Conservation (phyloP, 176 grass and related monocot genomes). For the Aechmea fasciata region DNA sequence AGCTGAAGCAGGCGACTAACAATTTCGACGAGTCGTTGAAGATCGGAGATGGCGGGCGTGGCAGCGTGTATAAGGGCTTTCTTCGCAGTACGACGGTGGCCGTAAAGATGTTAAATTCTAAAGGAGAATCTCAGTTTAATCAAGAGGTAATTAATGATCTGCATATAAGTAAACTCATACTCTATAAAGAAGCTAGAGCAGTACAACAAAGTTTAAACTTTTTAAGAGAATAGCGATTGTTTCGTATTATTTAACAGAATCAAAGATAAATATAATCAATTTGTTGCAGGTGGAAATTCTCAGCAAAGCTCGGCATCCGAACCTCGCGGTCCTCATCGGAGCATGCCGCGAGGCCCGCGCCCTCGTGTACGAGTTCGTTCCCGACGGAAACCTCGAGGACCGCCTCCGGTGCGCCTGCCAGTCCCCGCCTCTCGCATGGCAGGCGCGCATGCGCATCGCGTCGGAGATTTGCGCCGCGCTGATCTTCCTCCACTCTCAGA, state of each 20-base stretch:
- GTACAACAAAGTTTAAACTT: too few species aligned
- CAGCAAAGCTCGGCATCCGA: conserved; percentile 27
- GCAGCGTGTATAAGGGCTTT: conserved; percentile 34
- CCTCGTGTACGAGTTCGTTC: conserved; percentile 39
- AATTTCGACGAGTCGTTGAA: conserved; percentile 34
- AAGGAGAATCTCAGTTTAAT: conserved; percentile 27
- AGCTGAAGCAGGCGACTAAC: conserved; percentile 38
- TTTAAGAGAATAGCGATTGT: too few species aligned
- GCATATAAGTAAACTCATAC: too few species aligned
- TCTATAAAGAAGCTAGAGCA: too few species aligned
- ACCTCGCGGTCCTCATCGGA: conserved; percentile 33
- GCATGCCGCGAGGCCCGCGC: conserved; percentile 45
- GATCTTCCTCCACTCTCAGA: conserved; percentile 41
- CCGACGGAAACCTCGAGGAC: conserved; percentile 41
- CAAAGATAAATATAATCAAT: neutral
- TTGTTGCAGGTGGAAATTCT: conserved; percentile 22
- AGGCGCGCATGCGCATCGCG: conserved; percentile 32
- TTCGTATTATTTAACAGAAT: too few species aligned
- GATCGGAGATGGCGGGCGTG: conserved; percentile 26
- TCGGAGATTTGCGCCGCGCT: conserved; percentile 30
- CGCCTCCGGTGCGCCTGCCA: conserved; percentile 11
- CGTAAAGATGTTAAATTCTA: conserved; percentile 31
- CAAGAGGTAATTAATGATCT: conserved; percentile 17
- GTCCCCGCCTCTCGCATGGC: conserved; percentile 39
- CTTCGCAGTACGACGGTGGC: conserved; percentile 31